Evolutionary conservation across 148 eudicot genomes (phyloP), one percentile per base, ranked within the genome.

Genomic region (Fallopia convolvulus): DNA sequence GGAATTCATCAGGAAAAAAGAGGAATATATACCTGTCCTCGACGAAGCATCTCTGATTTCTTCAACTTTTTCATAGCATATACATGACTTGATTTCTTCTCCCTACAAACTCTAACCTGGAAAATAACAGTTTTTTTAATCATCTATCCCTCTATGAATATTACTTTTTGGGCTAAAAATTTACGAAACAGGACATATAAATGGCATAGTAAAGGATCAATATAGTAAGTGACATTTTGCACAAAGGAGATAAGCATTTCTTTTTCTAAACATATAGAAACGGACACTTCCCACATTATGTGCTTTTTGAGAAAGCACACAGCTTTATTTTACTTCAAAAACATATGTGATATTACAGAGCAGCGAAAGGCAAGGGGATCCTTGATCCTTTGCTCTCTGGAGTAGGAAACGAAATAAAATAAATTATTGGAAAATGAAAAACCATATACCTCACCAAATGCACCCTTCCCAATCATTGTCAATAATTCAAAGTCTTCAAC

Each of bases 391-490:
- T 3, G 6, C 30, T 23, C 12, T 13, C 4, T 40, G 26, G 14
- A 18, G 74, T 20, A 71, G 20, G 48, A 41, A 15, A 71, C 1
- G 23, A 72, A 72, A 72, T 17, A 41, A 70, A 20, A 71, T 15
- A 17, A 23, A n/a, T 26, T 61, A 8, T 21, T 21, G 10, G n/a
- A 50, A 15, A 55, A 10, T 55, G 20, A 55, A 9, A 6, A 60
- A 1, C 20, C 14, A 72, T 20, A 42, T 73, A 84, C 87, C 87
- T 85, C 87, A 44, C 87, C 87, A 65, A 82, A 85, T 36, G 87
- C 87, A 40, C 87, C 87, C 76, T 79, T 85, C 75, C 87, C 87
- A 21, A 85, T 80, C 71, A 85, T 82, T 12, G 85, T 85, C 46
- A 85, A 66, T 21, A 82, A 71, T 13, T 84, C 87, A 77, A 84